Evolutionary conservation across 192 early-diverging fungal species (phyloP).

Genomic region (Backusella liffmaniae): DNA sequence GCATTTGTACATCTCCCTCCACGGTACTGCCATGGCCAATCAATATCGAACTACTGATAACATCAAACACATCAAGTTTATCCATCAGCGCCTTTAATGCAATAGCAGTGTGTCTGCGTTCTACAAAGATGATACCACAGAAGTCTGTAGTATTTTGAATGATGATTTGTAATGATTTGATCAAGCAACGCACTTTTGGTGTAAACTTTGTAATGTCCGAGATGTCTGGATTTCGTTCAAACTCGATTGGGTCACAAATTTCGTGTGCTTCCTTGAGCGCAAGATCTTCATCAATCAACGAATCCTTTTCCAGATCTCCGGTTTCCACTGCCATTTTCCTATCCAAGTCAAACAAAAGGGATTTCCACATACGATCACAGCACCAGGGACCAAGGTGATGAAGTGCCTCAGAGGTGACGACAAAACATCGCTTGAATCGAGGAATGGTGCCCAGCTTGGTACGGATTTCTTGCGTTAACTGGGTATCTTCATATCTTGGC

Average conservation of each 20-base stretch:
- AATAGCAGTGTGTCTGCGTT: conserved; percentile 68
- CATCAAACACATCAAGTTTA: conserved; percentile 51
- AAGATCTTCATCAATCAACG: conserved; percentile 22
- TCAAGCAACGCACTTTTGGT: conserved; percentile 68
- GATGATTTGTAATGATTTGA: conserved; percentile 61
- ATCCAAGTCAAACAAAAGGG: conserved; percentile 40
- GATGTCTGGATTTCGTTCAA: conserved; percentile 28
- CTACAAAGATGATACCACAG: conserved; percentile 89
- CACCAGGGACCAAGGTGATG: conserved; percentile 77
- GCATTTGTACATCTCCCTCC: conserved; percentile 48
- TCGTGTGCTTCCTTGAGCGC: conserved; percentile 13
- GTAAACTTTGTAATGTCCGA: conserved; percentile 43
- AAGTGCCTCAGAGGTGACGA: conserved; percentile 40
- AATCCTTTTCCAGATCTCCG: not conserved
- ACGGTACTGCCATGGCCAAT: conserved; percentile 55
- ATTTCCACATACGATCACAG: conserved; percentile 67
- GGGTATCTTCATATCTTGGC: conserved; percentile 43
- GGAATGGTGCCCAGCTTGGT: conserved; percentile 32
- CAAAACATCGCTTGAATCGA: conserved; percentile 44
- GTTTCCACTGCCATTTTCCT: not conserved
- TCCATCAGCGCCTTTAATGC: conserved; percentile 55
- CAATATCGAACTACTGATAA: conserved; percentile 48
- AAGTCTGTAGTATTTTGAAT: conserved; percentile 46
- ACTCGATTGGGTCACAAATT: conserved; percentile 16
- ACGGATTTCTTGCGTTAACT: conserved; percentile 38